Evolutionary conservation across 208 protist species (phyloP), one percentile per base, ranked within the genome.

Genomic region (Leishmania gerbilli): DNA sequence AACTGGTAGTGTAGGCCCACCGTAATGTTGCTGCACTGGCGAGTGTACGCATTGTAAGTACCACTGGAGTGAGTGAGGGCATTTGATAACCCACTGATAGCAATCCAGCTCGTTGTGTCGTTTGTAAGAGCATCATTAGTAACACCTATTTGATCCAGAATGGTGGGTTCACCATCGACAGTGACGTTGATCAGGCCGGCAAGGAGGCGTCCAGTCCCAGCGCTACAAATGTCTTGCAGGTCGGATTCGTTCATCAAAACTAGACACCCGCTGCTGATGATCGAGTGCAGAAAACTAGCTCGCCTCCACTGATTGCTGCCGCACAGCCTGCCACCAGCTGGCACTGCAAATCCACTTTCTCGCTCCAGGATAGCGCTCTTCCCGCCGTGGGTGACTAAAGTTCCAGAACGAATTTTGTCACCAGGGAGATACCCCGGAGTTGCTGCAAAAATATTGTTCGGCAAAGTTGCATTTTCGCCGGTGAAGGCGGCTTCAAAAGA

Each of bases 41-140:
- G 80, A n/a, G 58, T 64, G 17, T 91, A 77, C 27, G 82, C 24
- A 75, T 93, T 83, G 68, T 90, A 97, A 21, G 74, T 80, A 8
- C 85, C 84, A n/a, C 87, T 60, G 6, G 72, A 64, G 58, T 74
- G 27, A 27, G 79, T 69, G 24, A 83, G 56, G n/a, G 87, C 83
- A 40, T 80, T 42, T 34, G 55, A 60, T 34, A 94, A 60, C 4
- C 90, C 89, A 64, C 90, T 71, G 71, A 97, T 90, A 72, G 83
- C 34, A 80, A 94, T 87, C 93, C 93, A 97, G 78, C 87, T 92
- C 19, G 80, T 82, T 47, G 93, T 93, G 71, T 95, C 90, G 79
- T 94, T 95, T n/a, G 77, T 76, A 37, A 91, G 76, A 31, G 92
- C 93, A 75, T 95, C 93, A 80, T 87, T 94, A n/a, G 93, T 95